Evolutionary conservation across 192 early-diverging fungal species (phyloP), one percentile per base, ranked within the genome.

Genomic region (Powellomyces hirtus): DNA sequence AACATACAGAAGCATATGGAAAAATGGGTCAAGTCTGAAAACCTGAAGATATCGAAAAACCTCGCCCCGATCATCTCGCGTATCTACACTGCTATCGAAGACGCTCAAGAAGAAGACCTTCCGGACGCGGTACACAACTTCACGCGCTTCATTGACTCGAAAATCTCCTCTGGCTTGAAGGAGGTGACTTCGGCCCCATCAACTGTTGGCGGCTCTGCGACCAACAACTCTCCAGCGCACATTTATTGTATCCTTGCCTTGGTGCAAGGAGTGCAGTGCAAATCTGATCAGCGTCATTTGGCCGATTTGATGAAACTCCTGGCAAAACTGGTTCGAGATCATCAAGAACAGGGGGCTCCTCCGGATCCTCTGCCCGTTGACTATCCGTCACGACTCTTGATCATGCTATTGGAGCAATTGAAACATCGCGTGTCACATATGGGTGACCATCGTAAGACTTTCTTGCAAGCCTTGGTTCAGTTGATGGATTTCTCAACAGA

Each of bases 401-500:
- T 84, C 36, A 80, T 87, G 62, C 71, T 84, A 0, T 56, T 86
- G n/a, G 53, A 70, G 1, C 31, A 77, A 6, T 46, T 84, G 14
- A 77, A 76, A 37, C 51, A 20, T 4, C 71, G 70, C n/a, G 70
- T 78, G n/a, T 55, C 77, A 13, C 56, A 70, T 20, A 56, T 81
- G 53, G 92, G 88, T 45, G 98, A 99, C 62, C 88, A 91, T 56
- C 88, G 98, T 14, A 88, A 90, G 67, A 82, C 84, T 75, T 97
- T 92, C 75, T 76, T 97, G 38, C 87, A 89, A 4, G 83, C 84
- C 30, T 72, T 99, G 5, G 87, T 88, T 24, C 89, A 90, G 66
- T 77, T 99, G 11, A 88, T 96, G 61, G 93, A 96, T 65, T 86
- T 90, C 50, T 87, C 91, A 5, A 87, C 83, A n/a, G 88, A 94